phyloP scores from a whole-genome alignment of 441 rosid genomes.

The Arabidopsis hybrid region DNA sequence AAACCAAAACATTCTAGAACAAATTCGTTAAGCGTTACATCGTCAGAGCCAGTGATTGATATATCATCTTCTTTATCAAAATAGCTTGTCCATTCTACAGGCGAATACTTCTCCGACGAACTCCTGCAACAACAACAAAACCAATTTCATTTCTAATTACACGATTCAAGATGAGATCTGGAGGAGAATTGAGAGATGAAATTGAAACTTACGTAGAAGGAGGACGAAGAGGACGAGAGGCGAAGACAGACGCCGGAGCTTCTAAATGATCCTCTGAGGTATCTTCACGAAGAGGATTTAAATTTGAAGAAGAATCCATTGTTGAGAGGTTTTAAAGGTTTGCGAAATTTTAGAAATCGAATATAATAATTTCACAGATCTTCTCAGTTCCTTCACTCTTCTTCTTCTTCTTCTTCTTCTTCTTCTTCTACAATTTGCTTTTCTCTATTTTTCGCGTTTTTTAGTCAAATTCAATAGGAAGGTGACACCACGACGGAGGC shows the following conservation, averaged over 20 bases:
- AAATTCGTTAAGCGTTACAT: slow-evolving; percentile 55
- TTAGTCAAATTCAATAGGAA: slow-evolving; percentile 25
- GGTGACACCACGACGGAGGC: slow-evolving; percentile 23
- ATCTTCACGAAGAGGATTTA: slow-evolving; percentile 40
- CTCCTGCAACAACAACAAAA: slow-evolving; percentile 48
- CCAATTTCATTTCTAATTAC: background rate
- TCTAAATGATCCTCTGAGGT: slow-evolving; percentile 25
- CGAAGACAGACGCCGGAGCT: slow-evolving; percentile 47
- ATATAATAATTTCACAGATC: slow-evolving; percentile 20
- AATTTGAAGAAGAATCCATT: slow-evolving; percentile 40
- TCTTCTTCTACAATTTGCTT: slow-evolving; percentile 1
- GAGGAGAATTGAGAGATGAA: slow-evolving; percentile 3
- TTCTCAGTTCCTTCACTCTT: slow-evolving; percentile 17
- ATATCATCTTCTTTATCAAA: slow-evolving; percentile 86
- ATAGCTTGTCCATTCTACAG: slow-evolving; percentile 71
- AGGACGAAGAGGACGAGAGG: slow-evolving; percentile 49
- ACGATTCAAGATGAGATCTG: background rate
- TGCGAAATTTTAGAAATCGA: background rate
- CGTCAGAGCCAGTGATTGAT: slow-evolving; percentile 64
- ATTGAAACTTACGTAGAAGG: slow-evolving; percentile 43
- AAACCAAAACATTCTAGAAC: background rate
- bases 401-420: too few species aligned
- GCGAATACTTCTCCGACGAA: slow-evolving; percentile 63
- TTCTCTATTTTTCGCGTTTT: slow-evolving; percentile 15
- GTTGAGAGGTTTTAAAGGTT: background rate